Evolutionary conservation across 1,284 basidiomycete species (phyloP), one percentile per base, ranked within the genome.

Genomic region (Trichosporon asahii): DNA sequence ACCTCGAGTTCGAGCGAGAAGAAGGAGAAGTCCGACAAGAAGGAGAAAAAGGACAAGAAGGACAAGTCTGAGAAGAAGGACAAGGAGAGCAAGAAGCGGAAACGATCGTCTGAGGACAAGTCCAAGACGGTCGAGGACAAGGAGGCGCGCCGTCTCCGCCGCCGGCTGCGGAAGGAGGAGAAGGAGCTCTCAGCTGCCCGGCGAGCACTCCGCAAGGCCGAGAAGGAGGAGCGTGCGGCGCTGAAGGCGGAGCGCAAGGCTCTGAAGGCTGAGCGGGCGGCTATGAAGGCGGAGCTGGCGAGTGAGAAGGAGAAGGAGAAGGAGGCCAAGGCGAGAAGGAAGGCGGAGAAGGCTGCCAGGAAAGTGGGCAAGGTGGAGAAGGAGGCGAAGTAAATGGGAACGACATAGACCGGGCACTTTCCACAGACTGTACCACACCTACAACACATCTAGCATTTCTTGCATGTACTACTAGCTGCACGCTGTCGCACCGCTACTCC

Each of bases 71-170:
- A 70, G 63, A 35, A 29, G 40, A 66, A 70, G 29, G 67, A 69
- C n/a, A n/a, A n/a, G 57, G 49, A 70, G 63, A 35, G 33, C 49
- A 66, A 70, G 29, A 68, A 69, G 68, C 68, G 66, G 27, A 61
- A 53, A 27, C 67, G 65, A 31, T 37, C 35, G 9, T 37, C 35
- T 12, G 27, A 75, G 71, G 66, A 15, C 8, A 40, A 7, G 66
- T 29, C 53, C 60, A 66, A 65, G 70, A 68, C 57, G 12, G 14
- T 27, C 27, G 53, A 27, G 18, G 29, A 40, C 35, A 70, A 67
- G 37, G 33, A 75, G 71, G 66, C 75, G 57, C 57, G 57, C 29
- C 72, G 68, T 72, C 69, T 27, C 3, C 55, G 49, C 37, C 37
- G 57, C 15, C 57, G 57, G 18, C 29, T 61, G 18, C 15, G 29